These are phyloP conservation scores for Caryopteris hybrid DNA, from an alignment of 305 asterid species.

Conservation along the genomic window DNA sequence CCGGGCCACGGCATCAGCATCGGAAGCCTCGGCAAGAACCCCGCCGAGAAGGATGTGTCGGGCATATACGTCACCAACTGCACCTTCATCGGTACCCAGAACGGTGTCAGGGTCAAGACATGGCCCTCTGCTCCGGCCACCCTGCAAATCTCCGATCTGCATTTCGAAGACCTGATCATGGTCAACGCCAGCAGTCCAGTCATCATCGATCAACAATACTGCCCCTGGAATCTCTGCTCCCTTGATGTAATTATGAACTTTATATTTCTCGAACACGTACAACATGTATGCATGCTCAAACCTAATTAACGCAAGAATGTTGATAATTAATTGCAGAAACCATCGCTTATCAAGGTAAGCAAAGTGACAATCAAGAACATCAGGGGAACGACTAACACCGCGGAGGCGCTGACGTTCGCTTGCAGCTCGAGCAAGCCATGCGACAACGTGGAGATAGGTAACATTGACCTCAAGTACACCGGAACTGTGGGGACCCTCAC, in stretches of 20 bases:
- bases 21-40: slow-evolving; percentile 51
- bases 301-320: too few relatives aligned
- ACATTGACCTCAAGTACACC: slow-evolving; percentile 29
- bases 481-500: slow-evolving; percentile 26
- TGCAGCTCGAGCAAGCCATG: slow-evolving; percentile 50
- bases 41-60: slow-evolving; percentile 31
- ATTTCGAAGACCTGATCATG: slow-evolving; percentile 35
- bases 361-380: slow-evolving; percentile 29
- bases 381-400: slow-evolving; percentile 32
- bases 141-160: slow-evolving; percentile 17
- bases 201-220: slow-evolving; percentile 50
- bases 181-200: slow-evolving; percentile 43
- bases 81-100: slow-evolving; percentile 26
- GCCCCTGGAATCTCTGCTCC: slow-evolving; percentile 36
- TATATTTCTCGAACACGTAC: too few relatives aligned
- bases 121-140: slow-evolving; percentile 43
- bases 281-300: too few relatives aligned
- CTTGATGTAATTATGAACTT: background rate
- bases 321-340: slow-evolving; percentile 7
- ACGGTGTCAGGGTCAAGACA: slow-evolving; percentile 53
- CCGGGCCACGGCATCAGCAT: slow-evolving; percentile 75
- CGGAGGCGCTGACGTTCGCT: slow-evolving; percentile 17
- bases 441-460: slow-evolving; percentile 28
- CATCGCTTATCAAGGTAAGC: slow-evolving; percentile 40
- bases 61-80: slow-evolving; percentile 33